Percentiles rank a stretch among this genome's conserved stretches.
Conservation (phyloP, 176 grass and related monocot species). For the bread wheat (Triticum aestivum) region IWGSC_CS_RefSeq_v2.1 NC_057804.1:427227815-427228314, state of each 20-base stretch:
- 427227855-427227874: slow-evolving; percentile 49
- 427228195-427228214: slow-evolving; percentile 67
- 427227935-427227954: slow-evolving; percentile 79
- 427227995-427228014: slow-evolving; percentile 58
- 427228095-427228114: slow-evolving; percentile 70
- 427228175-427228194: slow-evolving; percentile 59
- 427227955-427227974: slow-evolving; percentile 81
- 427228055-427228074: slow-evolving; percentile 68
- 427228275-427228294: slow-evolving; percentile 60
- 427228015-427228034: slow-evolving; percentile 57
- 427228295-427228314: slow-evolving; percentile 74
- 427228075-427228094: slow-evolving; percentile 83
- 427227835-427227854: slow-evolving; percentile 84
- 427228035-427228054: slow-evolving; percentile 75
- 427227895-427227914: slow-evolving; percentile 72
- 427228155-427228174: slow-evolving; percentile 69
- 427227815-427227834: slow-evolving; percentile 78
- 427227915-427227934: slow-evolving; percentile 81
- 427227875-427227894: slow-evolving; percentile 75
- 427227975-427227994: slow-evolving; percentile 55
- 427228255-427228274: slow-evolving; percentile 55
- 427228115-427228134: slow-evolving; percentile 76
- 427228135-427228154: slow-evolving; percentile 80
- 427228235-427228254: slow-evolving; percentile 53
- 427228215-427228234: slow-evolving; percentile 67